Evolutionary conservation across 768 basidiomycete genomes (phyloP).

Genomic region (Stropharia rugosoannulata): DNA sequence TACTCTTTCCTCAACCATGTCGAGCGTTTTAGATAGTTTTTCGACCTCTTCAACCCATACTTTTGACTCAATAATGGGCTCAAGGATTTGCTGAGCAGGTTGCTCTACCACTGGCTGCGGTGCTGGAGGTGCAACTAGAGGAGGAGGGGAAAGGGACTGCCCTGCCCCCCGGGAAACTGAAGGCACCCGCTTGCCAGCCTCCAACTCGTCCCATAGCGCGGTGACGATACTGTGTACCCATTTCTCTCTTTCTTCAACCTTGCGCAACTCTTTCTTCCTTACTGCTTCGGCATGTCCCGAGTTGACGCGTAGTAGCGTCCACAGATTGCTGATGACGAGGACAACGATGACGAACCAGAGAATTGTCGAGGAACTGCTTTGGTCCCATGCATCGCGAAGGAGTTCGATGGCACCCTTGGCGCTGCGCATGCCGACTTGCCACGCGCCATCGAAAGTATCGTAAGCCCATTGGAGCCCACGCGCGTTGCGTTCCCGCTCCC

Average conservation of each 20-base stretch:
- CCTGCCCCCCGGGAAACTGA: conserved; percentile 4
- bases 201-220: conserved; percentile 72
- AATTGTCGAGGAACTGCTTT: conserved; percentile 68
- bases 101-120: neutral
- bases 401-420: conserved; percentile 75
- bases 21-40: conserved; percentile 49
- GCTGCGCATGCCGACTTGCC: conserved; percentile 67
- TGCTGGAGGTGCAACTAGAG: neutral
- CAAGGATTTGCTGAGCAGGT: too few relatives aligned
- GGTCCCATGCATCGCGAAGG: conserved; percentile 76
- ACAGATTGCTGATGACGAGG: conserved; percentile 78
- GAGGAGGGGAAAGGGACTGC: neutral
- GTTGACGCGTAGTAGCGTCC: conserved; percentile 50
- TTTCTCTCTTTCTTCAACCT: conserved; percentile 67
- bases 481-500: conserved; percentile 67
- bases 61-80: neutral
- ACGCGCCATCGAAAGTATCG: conserved; percentile 81
- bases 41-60: conserved; percentile 45
- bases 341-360: conserved; percentile 71
- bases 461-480: conserved; percentile 86
- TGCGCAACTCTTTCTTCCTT: conserved; percentile 50
- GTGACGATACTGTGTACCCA: conserved; percentile 74
- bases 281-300: conserved; percentile 36
- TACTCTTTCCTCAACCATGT: conserved; percentile 57
- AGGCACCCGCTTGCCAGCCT: conserved; percentile 34